Evolutionary conservation across 148 eudicot genomes (phyloP).

Genomic region (Drosera capensis): DNA sequence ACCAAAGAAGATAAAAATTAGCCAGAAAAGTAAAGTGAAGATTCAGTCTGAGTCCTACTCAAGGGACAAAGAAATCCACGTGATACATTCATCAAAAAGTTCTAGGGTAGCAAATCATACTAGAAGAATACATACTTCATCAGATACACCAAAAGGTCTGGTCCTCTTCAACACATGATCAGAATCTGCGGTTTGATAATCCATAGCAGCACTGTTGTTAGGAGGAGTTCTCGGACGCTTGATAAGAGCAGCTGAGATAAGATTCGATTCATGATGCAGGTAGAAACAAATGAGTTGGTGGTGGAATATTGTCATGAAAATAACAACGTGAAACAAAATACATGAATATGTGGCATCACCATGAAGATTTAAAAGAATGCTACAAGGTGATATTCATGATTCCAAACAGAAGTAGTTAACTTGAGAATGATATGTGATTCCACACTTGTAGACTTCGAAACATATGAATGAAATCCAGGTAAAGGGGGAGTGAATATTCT

Average conservation of each 20-base stretch:
- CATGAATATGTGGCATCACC: no score
- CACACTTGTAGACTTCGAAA: not conserved
- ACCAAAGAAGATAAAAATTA: no score
- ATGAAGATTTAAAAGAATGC: no score
- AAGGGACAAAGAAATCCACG: not conserved
- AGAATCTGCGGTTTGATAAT: constrained; percentile 46
- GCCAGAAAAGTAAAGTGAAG: no score
- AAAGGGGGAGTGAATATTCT: not conserved
- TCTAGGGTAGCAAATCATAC: not conserved
- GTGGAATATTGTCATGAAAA: no score
- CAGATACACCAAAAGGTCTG: constrained; percentile 38
- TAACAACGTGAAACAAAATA: no score
- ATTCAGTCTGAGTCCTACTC: no score
- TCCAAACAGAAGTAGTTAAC: no score
- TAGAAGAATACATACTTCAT: constrained; percentile 25
- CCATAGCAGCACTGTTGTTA: constrained; percentile 21
- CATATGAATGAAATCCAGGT: not conserved
- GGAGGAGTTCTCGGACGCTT: constrained; percentile 50
- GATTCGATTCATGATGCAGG: constrained; percentile 1
- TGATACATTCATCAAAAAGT: not conserved
- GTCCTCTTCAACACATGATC: constrained; percentile 41
- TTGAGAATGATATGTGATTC: no score
- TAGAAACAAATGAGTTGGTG: not conserved
- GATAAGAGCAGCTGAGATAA: constrained; percentile 26
- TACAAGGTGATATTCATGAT: no score